Evolutionary conservation across 2,329 filamentous ascomycete genomes (phyloP).

Genomic region (Ophiostoma australiae): DNA sequence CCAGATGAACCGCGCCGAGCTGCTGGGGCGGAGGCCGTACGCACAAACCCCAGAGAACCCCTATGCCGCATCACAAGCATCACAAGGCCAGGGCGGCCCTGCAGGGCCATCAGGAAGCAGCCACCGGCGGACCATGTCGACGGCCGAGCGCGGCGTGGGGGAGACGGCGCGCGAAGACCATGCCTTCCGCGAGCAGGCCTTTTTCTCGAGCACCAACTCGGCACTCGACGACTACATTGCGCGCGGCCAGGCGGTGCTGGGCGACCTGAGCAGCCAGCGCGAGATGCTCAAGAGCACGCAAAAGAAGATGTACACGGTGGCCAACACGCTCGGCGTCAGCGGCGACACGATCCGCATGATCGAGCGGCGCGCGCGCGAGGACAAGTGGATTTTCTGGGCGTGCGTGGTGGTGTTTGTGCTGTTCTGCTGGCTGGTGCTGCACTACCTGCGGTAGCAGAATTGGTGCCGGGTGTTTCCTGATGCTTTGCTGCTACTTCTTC

Average conservation of each 20-base stretch:
- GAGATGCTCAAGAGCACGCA: slow-evolving; percentile 96
- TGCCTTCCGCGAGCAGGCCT: slow-evolving; percentile 73
- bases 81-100: slow-evolving; percentile 24
- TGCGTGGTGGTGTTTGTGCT: slow-evolving; percentile 81
- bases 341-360: slow-evolving; percentile 98
- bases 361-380: slow-evolving; percentile 82
- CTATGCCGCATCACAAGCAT: slow-evolving; percentile 53
- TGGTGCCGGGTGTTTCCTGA: too few species aligned
- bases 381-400: slow-evolving; percentile 96
- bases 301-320: slow-evolving; percentile 82
- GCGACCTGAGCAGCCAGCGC: slow-evolving; percentile 80
- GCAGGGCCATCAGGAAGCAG: slow-evolving; percentile 33
- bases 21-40: slow-evolving; percentile 80
- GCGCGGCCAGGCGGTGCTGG: slow-evolving; percentile 80
- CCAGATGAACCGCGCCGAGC: slow-evolving; percentile 64
- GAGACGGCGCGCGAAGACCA: slow-evolving; percentile 14
- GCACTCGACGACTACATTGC: slow-evolving; percentile 94
- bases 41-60: slow-evolving; percentile 77
- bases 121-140: slow-evolving; percentile 6
- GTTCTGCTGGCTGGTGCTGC: slow-evolving; percentile 88
- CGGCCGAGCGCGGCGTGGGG: slow-evolving; percentile 23
- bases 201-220: slow-evolving; percentile 74
- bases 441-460: slow-evolving; percentile 62
- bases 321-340: slow-evolving; percentile 86
- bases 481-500: neutral